Conservation (phyloP, 768 basidiomycete species). For the Macrolepiota albuminosa region DNA sequence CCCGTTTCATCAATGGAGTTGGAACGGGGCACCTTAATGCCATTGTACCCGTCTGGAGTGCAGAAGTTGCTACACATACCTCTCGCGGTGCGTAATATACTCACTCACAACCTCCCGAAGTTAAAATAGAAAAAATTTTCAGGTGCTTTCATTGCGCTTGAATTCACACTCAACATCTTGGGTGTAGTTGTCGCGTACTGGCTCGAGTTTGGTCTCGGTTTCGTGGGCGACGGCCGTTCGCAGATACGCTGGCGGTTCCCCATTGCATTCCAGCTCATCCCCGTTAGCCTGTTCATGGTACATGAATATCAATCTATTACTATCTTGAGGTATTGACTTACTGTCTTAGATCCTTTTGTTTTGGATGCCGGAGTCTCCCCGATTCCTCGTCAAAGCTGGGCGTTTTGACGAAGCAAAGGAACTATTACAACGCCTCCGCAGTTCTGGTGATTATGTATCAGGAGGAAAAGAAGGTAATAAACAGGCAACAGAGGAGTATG, state of each 20-base stretch:
- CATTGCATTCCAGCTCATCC: conserved; percentile 40
- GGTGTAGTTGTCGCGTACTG: conserved; percentile 43
- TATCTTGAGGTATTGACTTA: not conserved
- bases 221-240: conserved; percentile 36
- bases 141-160: conserved; percentile 40
- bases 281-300: conserved; percentile 35
- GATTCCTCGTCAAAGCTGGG: conserved; percentile 36
- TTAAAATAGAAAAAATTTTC: not conserved
- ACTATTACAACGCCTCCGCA: conserved; percentile 29
- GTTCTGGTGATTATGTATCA: conserved; percentile 13
- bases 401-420: conserved; percentile 31
- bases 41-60: conserved; percentile 41
- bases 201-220: conserved; percentile 41
- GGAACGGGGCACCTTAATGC: conserved; percentile 41
- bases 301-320: not conserved
- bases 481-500: conserved; percentile 26
- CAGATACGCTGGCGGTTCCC: conserved; percentile 36
- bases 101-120: not conserved
- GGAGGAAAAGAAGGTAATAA: conserved; percentile 16
- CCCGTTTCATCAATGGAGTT: conserved; percentile 39
- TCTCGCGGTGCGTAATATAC: conserved; percentile 23
- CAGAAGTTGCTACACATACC: conserved; percentile 40
- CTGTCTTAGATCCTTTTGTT: conserved; percentile 22
- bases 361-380: conserved; percentile 35
- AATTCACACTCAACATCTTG: conserved; percentile 37